phyloP scores from a whole-genome alignment of 2,329 filamentous ascomycete species.

The Metarhizium rileyi region DNA sequence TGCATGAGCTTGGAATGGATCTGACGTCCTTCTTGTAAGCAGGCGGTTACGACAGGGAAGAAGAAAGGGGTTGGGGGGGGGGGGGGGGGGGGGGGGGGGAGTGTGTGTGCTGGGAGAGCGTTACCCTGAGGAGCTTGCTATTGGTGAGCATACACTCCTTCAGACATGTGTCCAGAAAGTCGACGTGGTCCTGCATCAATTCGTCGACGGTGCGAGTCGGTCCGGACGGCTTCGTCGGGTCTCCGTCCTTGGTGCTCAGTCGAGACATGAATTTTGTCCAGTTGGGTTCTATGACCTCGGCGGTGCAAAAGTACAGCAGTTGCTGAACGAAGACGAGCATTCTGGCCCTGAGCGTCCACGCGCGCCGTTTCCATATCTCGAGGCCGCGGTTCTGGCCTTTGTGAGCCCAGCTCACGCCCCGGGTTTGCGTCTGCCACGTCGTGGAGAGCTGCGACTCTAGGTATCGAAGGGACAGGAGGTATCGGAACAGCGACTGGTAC shows the following conservation, averaged over 20 bases:
- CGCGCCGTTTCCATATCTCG: constrained; percentile 85
- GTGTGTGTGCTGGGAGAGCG: too few species aligned
- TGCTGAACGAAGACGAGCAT: constrained; percentile 99
- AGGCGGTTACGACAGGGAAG: neutral
- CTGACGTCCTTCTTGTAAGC: constrained; percentile 33
- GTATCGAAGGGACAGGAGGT: constrained; percentile 80
- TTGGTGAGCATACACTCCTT: constrained; percentile 99
- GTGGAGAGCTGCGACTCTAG: constrained; percentile 78
- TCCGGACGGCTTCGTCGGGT: constrained; percentile 17
- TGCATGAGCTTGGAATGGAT: constrained; percentile 97
- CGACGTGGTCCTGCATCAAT: constrained; percentile 97
- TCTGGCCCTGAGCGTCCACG: constrained; percentile 82
- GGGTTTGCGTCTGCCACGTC: constrained; percentile 85
- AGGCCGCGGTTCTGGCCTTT: constrained; percentile 62
- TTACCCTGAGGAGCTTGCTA: constrained; percentile 80
- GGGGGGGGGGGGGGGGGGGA: neutral
- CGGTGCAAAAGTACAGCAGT: constrained; percentile 90
- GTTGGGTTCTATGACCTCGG: constrained; percentile 95
- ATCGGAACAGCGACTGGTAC: constrained; percentile 93
- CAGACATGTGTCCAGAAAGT: constrained; percentile 93
- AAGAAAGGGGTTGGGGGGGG: neutral
- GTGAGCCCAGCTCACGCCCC: constrained; percentile 72
- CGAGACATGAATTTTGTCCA: constrained; percentile 92
- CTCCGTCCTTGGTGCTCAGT: constrained; percentile 52
- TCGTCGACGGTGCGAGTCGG: constrained; percentile 73